Base-by-base conservation (phyloP, 192 early-diverging fungal genomes). In the Powellomyces hirtus region DNA sequence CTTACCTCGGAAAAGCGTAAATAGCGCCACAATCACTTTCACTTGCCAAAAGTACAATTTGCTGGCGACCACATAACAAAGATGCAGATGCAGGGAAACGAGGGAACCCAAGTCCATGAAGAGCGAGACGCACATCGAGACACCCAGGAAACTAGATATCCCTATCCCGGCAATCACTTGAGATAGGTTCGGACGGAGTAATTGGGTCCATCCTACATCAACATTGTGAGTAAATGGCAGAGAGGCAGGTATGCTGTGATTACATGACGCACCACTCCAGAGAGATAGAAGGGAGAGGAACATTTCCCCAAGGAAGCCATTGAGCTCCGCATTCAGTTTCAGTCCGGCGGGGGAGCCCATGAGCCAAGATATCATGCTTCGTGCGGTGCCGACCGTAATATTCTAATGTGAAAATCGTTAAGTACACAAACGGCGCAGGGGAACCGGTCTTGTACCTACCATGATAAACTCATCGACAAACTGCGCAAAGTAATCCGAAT, bases 41-140 rank as follows among this genome's bases (percentile, higher is more conserved):
- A 96, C 76, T 67, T 95, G 92, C 96, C 95, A 97, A 69, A 92
- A 86, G 71, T 96, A 97, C 22, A 99, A 92, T 24, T 89, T 88
- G 0, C 90, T 90, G 0, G 95, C 92, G 0, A 99, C 90, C 75
- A 91, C 88, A 62, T 99, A 98, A 77, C 98, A 98, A 76, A 94
- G 85, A 67, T 97, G 94, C 31, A 97, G 85, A 70, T 99, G 96
- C 16, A 97, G 52, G 0, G 97, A 97, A 38, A 88, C 77, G 34
- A 97, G 81, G 0, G 92, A 80, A 27, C 97, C 64, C 14, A 95
- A 77, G 64, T 99, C 97, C 0, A 90, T 90, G 14, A 91, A 71
- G 0, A 99, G 75, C 6, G 92, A 86, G 22, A 98, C 73, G 38
- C 89, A 75, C 88, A 97, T 91, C 10, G 94, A 88, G 22, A 85